Conservation (phyloP, 306 rosid genomes). For the Cucumis melo region DNA sequence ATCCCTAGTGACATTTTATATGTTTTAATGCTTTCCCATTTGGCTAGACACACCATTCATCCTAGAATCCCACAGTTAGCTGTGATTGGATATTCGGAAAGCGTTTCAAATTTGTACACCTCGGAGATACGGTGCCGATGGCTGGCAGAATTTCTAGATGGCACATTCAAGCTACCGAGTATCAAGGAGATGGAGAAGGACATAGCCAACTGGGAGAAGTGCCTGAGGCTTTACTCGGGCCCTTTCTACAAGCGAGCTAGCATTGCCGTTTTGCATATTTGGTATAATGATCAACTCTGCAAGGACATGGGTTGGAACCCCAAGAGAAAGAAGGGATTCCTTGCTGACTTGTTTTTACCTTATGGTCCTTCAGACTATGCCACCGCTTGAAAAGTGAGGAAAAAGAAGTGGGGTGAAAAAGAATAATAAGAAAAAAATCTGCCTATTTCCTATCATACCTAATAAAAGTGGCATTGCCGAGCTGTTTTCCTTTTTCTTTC, state of each 20-base stretch:
- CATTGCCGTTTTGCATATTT: conserved; percentile 30
- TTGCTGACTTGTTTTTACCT: conserved; percentile 45
- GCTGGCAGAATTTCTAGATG: conserved; percentile 49
- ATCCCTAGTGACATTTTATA: not conserved
- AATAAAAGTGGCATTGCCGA: no score
- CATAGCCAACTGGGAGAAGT: conserved; percentile 25
- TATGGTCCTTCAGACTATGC: conserved; percentile 51
- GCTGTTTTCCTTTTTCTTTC: no score
- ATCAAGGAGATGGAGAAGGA: conserved; percentile 51
- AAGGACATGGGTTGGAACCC: conserved; percentile 66
- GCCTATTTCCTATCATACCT: no score
- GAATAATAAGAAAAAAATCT: no score
- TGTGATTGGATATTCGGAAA: conserved; percentile 34
- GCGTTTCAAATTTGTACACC: conserved; percentile 32
- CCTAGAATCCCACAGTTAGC: conserved; percentile 32
- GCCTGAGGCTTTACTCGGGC: conserved; percentile 20
- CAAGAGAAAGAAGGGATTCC: conserved; percentile 40
- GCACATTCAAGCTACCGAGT: conserved; percentile 38
- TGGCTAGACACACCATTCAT: conserved; percentile 27
- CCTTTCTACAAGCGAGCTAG: conserved; percentile 33
- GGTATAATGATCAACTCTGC: conserved; percentile 51
- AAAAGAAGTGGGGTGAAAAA: no score
- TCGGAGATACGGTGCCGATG: conserved; percentile 60
- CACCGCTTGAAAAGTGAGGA: not conserved
- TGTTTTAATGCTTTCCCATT: not conserved